Conservation (phyloP, 2,329 filamentous ascomycete genomes). For the Aspergillus viridinutans region DNA sequence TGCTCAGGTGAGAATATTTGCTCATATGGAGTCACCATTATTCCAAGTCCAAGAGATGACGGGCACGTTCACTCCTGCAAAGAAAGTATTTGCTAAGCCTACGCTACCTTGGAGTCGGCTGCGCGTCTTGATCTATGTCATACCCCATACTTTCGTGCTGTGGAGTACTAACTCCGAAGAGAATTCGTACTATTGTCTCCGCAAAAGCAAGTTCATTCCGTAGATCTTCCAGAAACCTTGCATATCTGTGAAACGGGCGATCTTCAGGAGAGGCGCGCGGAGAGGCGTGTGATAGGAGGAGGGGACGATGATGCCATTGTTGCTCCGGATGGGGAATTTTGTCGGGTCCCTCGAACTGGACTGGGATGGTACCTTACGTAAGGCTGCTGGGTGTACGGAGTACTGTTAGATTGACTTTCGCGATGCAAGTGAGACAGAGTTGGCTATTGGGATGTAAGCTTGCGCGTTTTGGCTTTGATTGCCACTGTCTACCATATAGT, state of each 20-base stretch:
- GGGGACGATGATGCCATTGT: constrained; percentile 18
- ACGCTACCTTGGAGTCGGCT: not conserved
- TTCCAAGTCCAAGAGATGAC: not conserved
- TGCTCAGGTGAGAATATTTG: constrained; percentile 11
- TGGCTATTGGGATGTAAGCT: not conserved
- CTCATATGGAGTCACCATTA: not conserved
- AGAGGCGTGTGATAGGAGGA: constrained; percentile 8
- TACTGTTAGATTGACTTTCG: not conserved
- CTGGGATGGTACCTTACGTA: not conserved
- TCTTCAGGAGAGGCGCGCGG: constrained; percentile 2
- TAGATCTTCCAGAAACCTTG: constrained; percentile 8
- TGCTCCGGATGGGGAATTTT: constrained; percentile 9
- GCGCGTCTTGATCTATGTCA: no score
- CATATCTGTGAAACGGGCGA: not conserved
- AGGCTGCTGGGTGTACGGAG: not conserved
- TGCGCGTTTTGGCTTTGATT: not conserved
- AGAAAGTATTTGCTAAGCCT: not conserved
- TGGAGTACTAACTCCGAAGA: not conserved
- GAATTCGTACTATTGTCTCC: not conserved
- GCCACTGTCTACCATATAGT: no score
- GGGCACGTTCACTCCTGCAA: not conserved
- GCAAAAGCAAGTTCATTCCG: not conserved
- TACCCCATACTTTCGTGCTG: not conserved
- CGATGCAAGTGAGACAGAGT: not conserved
- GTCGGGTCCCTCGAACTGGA: not conserved